Conservation (phyloP, 164 flowering plant genomes). For the Nymphaea colorata region DNA sequence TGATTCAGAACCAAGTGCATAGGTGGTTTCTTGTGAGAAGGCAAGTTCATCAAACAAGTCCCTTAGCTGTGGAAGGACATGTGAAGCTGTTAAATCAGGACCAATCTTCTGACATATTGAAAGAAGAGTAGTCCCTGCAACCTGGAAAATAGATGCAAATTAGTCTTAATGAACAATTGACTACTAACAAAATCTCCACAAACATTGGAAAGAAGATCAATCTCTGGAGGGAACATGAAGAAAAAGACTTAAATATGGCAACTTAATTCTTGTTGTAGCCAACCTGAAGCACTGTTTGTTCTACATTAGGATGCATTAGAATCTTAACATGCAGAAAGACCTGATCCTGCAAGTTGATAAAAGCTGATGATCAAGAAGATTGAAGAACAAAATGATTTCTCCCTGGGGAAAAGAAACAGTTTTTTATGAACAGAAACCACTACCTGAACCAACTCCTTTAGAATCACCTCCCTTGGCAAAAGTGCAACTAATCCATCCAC, state of each 20-base stretch:
- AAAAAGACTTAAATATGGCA: neutral
- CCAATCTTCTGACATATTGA: constrained; percentile 76
- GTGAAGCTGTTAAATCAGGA: constrained; percentile 62
- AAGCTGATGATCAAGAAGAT: constrained; percentile 5
- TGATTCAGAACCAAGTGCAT: constrained; percentile 25
- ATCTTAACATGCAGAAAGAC: constrained; percentile 47
- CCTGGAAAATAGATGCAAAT: constrained; percentile 30
- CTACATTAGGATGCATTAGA: constrained; percentile 53
- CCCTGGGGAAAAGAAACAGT: neutral
- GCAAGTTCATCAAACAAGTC: constrained; percentile 90
- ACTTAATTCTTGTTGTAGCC: neutral
- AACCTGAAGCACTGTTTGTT: constrained; percentile 73
- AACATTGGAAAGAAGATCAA: too few species aligned
- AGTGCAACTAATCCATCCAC: constrained; percentile 57
- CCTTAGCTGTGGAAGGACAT: constrained; percentile 75
- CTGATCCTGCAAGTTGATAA: constrained; percentile 39
- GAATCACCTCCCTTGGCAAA: constrained; percentile 47
- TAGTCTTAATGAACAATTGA: neutral
- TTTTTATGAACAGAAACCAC: constrained; percentile 3
- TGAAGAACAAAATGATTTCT: constrained; percentile 1
- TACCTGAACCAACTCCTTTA: constrained; percentile 81
- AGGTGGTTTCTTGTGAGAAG: constrained; percentile 50
- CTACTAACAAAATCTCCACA: too few species aligned
- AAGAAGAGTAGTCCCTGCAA: constrained; percentile 71
- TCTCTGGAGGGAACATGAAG: neutral